A percentile compares a stretch with the other conserved stretches of the same genome.
phyloP scores from a whole-genome alignment of 306 rosid genomes.

The barrel medic (Medicago truncatula) region DNA sequence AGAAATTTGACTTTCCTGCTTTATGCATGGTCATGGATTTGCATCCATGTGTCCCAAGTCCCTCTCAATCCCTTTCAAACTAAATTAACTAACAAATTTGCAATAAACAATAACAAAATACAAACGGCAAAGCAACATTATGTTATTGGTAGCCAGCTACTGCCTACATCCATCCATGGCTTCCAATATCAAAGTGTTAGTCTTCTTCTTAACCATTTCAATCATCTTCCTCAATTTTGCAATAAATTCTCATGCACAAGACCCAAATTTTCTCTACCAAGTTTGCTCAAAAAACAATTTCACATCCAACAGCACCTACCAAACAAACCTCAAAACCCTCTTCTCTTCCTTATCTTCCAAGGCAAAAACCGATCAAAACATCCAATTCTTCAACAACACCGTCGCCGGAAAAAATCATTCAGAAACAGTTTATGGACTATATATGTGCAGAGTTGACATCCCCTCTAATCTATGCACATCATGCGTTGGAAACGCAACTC shows the following conservation, averaged over 20 bases:
- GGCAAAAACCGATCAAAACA: not conserved
- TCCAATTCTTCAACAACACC: slow-evolving; percentile 8
- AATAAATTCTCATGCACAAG: not conserved
- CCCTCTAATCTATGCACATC: not conserved
- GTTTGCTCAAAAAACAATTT: not conserved
- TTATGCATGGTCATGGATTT: too few species aligned
- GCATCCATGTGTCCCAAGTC: too few species aligned
- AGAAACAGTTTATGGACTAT: slow-evolving; percentile 8
- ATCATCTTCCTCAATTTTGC: not conserved
- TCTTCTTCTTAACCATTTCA: not conserved
- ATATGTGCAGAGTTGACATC: slow-evolving; percentile 31
- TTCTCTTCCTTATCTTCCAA: not conserved
- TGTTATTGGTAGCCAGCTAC: not conserved
- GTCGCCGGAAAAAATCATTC: not conserved
- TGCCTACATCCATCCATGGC: not conserved
- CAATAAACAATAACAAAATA: not conserved
- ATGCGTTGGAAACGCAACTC: slow-evolving; percentile 2
- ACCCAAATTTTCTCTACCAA: slow-evolving; percentile 1
- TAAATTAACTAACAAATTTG: too few species aligned
- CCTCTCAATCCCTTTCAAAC: too few species aligned
- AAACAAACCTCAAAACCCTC: not conserved
- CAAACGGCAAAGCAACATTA: not conserved
- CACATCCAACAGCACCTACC: slow-evolving; percentile 16
- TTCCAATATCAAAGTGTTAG: not conserved
- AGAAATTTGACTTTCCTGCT: too few species aligned